phyloP scores from a whole-genome alignment of 179 eudicot genomes.

The Silene coronaria region DNA sequence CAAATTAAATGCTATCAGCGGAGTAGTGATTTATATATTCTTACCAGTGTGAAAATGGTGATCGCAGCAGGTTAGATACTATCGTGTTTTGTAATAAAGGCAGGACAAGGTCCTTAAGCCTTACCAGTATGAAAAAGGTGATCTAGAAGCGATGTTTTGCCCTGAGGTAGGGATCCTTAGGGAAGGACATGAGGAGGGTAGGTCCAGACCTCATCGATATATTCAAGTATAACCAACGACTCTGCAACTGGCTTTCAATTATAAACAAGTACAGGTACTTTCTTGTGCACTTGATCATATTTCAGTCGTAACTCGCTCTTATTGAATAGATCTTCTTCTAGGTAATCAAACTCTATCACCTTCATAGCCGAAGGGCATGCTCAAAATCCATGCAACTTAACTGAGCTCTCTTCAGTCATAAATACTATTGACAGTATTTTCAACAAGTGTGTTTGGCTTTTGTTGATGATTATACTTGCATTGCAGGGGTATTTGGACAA shows the following conservation, averaged over 20 bases:
- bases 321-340: background rate
- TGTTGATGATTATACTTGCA: too few relatives aligned
- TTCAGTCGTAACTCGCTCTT: slow-evolving; percentile 19
- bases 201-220: slow-evolving; percentile 30
- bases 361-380: background rate
- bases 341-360: background rate
- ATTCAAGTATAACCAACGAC: slow-evolving; percentile 29
- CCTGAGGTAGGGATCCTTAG: slow-evolving; percentile 27
- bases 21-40: too few relatives aligned
- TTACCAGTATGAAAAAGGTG: slow-evolving; percentile 18
- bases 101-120: background rate
- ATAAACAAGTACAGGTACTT: slow-evolving; percentile 34
- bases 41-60: too few relatives aligned
- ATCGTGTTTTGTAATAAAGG: too few relatives aligned
- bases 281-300: slow-evolving; percentile 33
- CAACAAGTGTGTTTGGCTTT: too few relatives aligned
- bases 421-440: too few relatives aligned
- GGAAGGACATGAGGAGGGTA: slow-evolving; percentile 27
- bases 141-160: slow-evolving; percentile 31
- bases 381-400: background rate
- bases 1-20: too few relatives aligned
- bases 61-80: background rate
- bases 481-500: too few relatives aligned
- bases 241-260: slow-evolving; percentile 20
- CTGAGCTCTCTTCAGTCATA: too few relatives aligned